Conservation (phyloP, 176 grass and related monocot genomes). For the Aegilops speltoides region DNA sequence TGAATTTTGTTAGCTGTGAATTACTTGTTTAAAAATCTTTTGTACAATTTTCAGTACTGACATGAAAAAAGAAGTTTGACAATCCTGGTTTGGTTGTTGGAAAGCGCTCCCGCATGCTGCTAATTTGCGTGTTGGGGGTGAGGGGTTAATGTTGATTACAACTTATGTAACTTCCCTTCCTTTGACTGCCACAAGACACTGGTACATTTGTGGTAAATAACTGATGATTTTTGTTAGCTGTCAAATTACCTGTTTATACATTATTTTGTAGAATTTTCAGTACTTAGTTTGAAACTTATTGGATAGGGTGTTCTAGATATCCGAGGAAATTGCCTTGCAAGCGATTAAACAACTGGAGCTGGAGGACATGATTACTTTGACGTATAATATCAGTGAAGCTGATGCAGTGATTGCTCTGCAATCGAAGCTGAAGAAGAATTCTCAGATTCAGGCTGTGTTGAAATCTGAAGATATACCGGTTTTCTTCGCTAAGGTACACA, state of each 20-base stretch:
- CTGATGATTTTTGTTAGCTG: background rate
- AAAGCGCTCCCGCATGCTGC: no score
- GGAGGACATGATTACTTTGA: constrained; percentile 54
- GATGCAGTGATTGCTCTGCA: constrained; percentile 75
- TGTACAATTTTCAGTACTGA: no score
- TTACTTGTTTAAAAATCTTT: no score
- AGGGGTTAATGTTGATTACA: background rate
- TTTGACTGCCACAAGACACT: background rate
- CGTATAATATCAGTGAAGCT: constrained; percentile 74
- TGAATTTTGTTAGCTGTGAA: no score
- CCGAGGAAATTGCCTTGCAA: constrained; percentile 62
- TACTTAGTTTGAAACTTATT: constrained; percentile 58
- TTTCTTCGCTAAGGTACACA: constrained; percentile 73
- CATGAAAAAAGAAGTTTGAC: no score
- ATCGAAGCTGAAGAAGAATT: constrained; percentile 84
- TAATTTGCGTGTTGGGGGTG: background rate
- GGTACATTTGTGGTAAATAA: background rate
- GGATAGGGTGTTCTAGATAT: constrained; percentile 90
- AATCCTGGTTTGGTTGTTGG: background rate
- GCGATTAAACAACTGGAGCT: constrained; percentile 75
- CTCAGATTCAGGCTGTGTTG: constrained; percentile 67
- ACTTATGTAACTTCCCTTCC: background rate
- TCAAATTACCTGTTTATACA: background rate
- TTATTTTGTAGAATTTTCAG: background rate
- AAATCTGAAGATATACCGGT: constrained; percentile 67